Evolutionary conservation across 2,329 filamentous ascomycete species (phyloP), one percentile per base, ranked within the genome.

Genomic region (Penicillium hesseltinei): DNA sequence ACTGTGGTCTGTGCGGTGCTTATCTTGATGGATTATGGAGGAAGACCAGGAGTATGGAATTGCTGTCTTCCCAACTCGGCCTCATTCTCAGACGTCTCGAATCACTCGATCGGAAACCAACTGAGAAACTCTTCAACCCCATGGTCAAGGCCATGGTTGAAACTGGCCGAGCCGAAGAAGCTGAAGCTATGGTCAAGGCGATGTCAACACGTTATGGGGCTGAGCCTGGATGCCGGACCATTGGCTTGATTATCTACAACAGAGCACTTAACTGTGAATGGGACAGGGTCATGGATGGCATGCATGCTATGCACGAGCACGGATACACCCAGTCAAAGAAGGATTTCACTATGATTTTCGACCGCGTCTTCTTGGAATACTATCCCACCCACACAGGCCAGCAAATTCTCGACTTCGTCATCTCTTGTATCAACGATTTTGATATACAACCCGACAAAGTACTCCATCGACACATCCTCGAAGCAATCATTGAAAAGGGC

Each of bases 351-450:
- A 64, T 65, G 5, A 63, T 69, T 23, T 77, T 77, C 47, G 73
- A 77, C 53, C 73, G 73, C 25, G 68, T 77, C 43, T 76, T 77
- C 43, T 61, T 77, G 36, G 75, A 77, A 59, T 77, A 71, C 49
- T 77, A 73, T 67, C 66, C 73, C 6, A 67, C 66, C 25, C 73
- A 77, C 55, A 65, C 72, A 4, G 72, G 70, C 0, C 15, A 54
- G 17, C 62, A 71, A 23, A 75, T 73, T 33, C 66, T 66, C n/a
- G 64, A 73, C 10, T 77, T 77, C 42, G 56, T 77, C 48, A 65
- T 71, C 21, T 62, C 65, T 21, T 72, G 67, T 29, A 68, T 77
- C 43, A 67, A 73, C 21, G 66, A 71, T 21, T 76, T 73, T 55
- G 57, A 69, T 1, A 63, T 77, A n/a, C 57, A 68, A 2, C 74